Percentiles rank a stretch among this genome's conserved stretches.
These are phyloP conservation scores for Fusarium sp. DNA, from an alignment of 2,329 filamentous ascomycete genomes.

Conservation along the genomic window DNA sequence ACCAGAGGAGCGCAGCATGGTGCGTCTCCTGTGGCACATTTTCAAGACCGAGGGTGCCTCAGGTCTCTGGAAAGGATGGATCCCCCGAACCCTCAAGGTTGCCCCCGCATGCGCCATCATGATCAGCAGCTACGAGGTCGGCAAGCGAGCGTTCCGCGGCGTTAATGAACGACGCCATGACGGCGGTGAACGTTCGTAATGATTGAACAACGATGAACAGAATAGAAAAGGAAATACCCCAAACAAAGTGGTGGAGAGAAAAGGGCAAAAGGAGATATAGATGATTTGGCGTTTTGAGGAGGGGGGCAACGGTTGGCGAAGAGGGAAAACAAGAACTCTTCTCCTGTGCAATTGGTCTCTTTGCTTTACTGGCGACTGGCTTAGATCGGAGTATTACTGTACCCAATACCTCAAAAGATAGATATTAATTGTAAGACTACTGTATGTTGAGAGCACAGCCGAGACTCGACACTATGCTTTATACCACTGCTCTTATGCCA, in stretches of 20 bases:
- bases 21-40: conserved; percentile 89
- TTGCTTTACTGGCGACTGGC: conserved; percentile 23
- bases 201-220: conserved; percentile 8
- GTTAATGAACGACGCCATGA: conserved; percentile 72
- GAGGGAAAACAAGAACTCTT: conserved; percentile 31
- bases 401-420: conserved; percentile 41
- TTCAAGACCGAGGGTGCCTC: conserved; percentile 85
- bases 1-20: conserved; percentile 85
- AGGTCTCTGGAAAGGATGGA: conserved; percentile 93
- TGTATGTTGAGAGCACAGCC: conserved; percentile 11
- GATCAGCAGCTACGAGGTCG: conserved; percentile 98
- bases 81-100: conserved; percentile 91
- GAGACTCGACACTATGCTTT: background rate
- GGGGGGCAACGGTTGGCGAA: conserved; percentile 7
- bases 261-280: conserved; percentile 26
- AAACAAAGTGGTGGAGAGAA: background rate
- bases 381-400: conserved; percentile 38
- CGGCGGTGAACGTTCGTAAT: conserved; percentile 25
- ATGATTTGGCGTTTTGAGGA: conserved; percentile 43
- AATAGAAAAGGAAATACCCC: conserved; percentile 31
- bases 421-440: conserved; percentile 48
- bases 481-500: too few species aligned
- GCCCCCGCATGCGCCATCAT: conserved; percentile 98
- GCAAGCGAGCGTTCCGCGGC: conserved; percentile 86
- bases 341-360: conserved; percentile 24